Percentiles rank a stretch among this genome's conserved stretches.
Evolutionary conservation across 192 early-diverging fungal genomes (phyloP).

Genomic region (Entophlyctis luteolus): DNA sequence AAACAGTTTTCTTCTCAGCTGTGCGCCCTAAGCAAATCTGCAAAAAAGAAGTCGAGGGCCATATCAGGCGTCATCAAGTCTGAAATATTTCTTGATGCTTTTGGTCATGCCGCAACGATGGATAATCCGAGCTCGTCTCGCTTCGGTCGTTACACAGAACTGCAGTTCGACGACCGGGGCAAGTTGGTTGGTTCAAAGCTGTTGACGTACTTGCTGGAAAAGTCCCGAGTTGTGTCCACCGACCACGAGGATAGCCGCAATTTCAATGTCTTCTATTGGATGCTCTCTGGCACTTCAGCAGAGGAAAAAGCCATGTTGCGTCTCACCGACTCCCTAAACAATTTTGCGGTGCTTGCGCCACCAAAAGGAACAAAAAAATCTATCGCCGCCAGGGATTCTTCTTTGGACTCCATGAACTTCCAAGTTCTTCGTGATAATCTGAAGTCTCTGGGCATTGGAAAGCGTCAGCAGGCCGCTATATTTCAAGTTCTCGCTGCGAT

Average conservation of each 20-base stretch:
- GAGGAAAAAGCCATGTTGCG: slow-evolving; percentile 66
- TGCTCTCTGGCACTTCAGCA: slow-evolving; percentile 77
- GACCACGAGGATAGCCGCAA: slow-evolving; percentile 65
- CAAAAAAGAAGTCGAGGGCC: slow-evolving; percentile 72
- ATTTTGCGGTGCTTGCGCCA: slow-evolving; percentile 40
- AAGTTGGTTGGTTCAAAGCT: slow-evolving; percentile 77
- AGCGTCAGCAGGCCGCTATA: slow-evolving; percentile 69
- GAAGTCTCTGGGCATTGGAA: slow-evolving; percentile 65
- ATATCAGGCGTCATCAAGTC: slow-evolving; percentile 69
- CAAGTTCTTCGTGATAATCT: slow-evolving; percentile 66
- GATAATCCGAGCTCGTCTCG: slow-evolving; percentile 67
- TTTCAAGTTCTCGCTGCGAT: slow-evolving; percentile 84
- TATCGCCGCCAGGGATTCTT: slow-evolving; percentile 1
- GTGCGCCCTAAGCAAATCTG: slow-evolving; percentile 65
- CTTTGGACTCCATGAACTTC: slow-evolving; percentile 4
- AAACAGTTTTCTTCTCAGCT: slow-evolving; percentile 71
- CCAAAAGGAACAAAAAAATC: slow-evolving; percentile 25
- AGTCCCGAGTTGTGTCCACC: slow-evolving; percentile 64
- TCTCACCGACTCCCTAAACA: slow-evolving; percentile 55
- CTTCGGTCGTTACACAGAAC: slow-evolving; percentile 77
- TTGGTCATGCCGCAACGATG: slow-evolving; percentile 66
- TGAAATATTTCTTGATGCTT: slow-evolving; percentile 72
- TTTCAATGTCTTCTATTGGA: slow-evolving; percentile 95
- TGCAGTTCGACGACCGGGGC: slow-evolving; percentile 85
- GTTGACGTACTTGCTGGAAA: slow-evolving; percentile 83